Evolutionary conservation across 208 protist genomes (phyloP), one percentile per base, ranked within the genome.

Genomic region (Trypanosoma boissoni): DNA sequence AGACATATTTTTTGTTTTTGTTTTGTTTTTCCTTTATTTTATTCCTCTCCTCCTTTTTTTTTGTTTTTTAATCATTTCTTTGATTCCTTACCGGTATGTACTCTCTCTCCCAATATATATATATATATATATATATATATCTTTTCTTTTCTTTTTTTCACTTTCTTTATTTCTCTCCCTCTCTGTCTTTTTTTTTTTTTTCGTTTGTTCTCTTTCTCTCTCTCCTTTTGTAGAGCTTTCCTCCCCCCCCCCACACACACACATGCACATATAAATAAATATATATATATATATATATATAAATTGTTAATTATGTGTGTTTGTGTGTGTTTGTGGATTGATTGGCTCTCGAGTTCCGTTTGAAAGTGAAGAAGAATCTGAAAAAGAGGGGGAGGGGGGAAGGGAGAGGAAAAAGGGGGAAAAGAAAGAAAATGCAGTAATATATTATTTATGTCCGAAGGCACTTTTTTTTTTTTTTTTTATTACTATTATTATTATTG

Each of bases 391-490:
- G 44, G 8, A 21, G 18, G 44, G 16, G 44, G 18, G 44, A 50
- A 36, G 52, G 31, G 34, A 14, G 21, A 48, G 3, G 48, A 34
- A 46, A 48, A 59, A 48, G 7, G 1, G 31, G 29, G 18, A 28
- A 1, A 24, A 27, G 8, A 1, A 28, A 57, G 21, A 43, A 23
- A 34, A 28, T 3, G 23, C 12, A 3, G 26, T 39, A 44, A 36
- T 43, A 28, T 10, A n/a, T 39, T 21, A 21, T 27, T 41, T 1
- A 2, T n/a, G 23, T 43, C 16, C 18, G 9, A 23, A 44, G 39
- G 12, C 56, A 4, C n/a, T 59, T 64, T 60, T 56, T 31, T 58
- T 31, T 48, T 44, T 58, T 46, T 67, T 63, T 42, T 51, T 63
- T 56, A 34, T 53, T 36, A 12, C 32, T 53, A 21, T 63, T 12